Evolutionary conservation across 495 filamentous ascomycete species (phyloP).

Genomic region (Neurospora sp.): DNA sequence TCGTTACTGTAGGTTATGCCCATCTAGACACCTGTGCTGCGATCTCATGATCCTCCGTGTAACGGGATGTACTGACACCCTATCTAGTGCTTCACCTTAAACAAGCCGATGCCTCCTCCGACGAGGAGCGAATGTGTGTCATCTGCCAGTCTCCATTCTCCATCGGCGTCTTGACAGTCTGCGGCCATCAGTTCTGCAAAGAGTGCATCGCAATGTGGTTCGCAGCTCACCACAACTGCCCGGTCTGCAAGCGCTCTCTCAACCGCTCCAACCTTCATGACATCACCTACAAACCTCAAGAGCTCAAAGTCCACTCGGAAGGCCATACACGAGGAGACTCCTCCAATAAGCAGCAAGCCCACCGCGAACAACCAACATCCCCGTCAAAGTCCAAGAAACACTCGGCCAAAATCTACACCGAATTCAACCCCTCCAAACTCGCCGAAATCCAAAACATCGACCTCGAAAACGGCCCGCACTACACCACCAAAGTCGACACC

Average conservation of each 20-base stretch:
- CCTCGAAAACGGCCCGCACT: slow-evolving; percentile 52
- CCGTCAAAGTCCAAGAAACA: slow-evolving; percentile 10
- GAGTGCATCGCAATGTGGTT: slow-evolving; percentile 77
- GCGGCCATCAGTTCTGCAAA: slow-evolving; percentile 84
- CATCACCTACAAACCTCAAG: slow-evolving; percentile 71
- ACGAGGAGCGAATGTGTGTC: slow-evolving; percentile 58
- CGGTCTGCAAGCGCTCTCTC: slow-evolving; percentile 64
- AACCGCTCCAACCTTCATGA: slow-evolving; percentile 57
- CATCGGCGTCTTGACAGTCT: slow-evolving; percentile 73
- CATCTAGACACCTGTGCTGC: neutral
- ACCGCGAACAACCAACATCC: neutral
- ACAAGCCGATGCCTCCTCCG: slow-evolving; percentile 40
- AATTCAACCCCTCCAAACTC: slow-evolving; percentile 59
- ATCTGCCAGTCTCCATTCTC: slow-evolving; percentile 71
- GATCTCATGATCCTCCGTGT: neutral
- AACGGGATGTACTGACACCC: slow-evolving; percentile 8
- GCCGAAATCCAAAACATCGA: slow-evolving; percentile 77
- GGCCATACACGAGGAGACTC: neutral
- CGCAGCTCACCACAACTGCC: slow-evolving; percentile 51
- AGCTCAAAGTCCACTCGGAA: slow-evolving; percentile 62
- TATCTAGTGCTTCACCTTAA: slow-evolving; percentile 35
- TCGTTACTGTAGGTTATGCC: slow-evolving; percentile 50
- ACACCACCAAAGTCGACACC: slow-evolving; percentile 82
- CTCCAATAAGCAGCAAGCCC: neutral
- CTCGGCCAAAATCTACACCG: slow-evolving; percentile 54